Base-by-base conservation (phyloP, 2,329 filamentous ascomycete species). In the Aphanoascus verrucosus region DNA sequence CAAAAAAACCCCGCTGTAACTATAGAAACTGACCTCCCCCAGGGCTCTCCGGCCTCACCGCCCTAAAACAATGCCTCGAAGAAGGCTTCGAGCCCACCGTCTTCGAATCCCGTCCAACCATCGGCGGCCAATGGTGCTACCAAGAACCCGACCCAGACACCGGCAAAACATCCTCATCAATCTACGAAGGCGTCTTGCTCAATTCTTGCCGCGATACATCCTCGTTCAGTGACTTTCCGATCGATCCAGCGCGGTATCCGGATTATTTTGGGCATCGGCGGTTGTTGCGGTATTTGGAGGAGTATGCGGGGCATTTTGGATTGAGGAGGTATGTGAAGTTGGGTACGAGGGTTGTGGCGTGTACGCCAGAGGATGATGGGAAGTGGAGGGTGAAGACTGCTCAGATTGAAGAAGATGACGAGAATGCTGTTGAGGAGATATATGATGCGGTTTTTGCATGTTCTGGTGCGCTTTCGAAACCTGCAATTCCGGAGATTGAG, bases 41-140 rank as follows among this genome's bases (percentile, higher is more conserved):
- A 68, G 68, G 69, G 12, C 44, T 69, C 41, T 63, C 64, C 35
- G 67, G 69, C n/a, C 58, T 72, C 17, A 58, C 58, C 11, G 62
- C 69, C 5, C 59, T 70, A 51, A 72, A 72, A 52, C 65, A 71
- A 58, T 70, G 67, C 50, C 61, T 71, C 20, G 65, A 67, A 11
- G 68, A 66, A 42, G 65, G 67, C 9, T 56, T 71, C 50, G 57
- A 64, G 1, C 66, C 62, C 49, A 65, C 65, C 5, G 61, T 65
- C 41, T 71, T 70, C 56, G 69, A 73, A 57, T 59, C 60, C 12
- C 63, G 65, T 17, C 49, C 57, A 14, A 60, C 63, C 45, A 62
- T 73, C 47, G 71, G 69, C 41, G 69, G 69, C 34, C 65, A 67
- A 53, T 73, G 70, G 70, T 63, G 62, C 42, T 72, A 70, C 56